phyloP scores from a whole-genome alignment of 2,329 filamentous ascomycete species.

The Colletotrichum australisinense region DNA sequence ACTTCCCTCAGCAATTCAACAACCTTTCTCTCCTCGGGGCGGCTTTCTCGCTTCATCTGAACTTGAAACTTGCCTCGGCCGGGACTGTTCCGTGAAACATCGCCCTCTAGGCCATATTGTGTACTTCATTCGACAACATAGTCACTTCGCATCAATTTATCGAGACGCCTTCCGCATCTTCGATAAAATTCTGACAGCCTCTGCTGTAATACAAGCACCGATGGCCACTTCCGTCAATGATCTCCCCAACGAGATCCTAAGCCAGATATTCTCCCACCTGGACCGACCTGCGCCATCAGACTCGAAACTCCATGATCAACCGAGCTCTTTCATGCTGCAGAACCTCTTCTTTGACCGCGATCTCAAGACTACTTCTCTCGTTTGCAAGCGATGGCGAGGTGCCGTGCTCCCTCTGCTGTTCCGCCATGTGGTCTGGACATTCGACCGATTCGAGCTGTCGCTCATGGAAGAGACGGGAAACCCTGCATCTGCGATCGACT shows the following conservation, averaged over 20 bases:
- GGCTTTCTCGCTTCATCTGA: neutral
- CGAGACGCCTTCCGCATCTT: no score
- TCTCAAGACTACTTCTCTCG: constrained; percentile 68
- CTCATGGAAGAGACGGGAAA: constrained; percentile 40
- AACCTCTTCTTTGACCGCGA: constrained; percentile 43
- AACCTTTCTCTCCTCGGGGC: neutral
- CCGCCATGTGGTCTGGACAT: constrained; percentile 59
- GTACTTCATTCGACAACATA: neutral
- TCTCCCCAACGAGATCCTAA: constrained; percentile 72
- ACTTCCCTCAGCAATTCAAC: neutral
- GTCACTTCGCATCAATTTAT: neutral
- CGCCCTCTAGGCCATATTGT: neutral
- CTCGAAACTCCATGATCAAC: constrained; percentile 60
- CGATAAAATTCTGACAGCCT: neutral
- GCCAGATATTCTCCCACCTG: constrained; percentile 67
- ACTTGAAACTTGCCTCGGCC: constrained; percentile 22
- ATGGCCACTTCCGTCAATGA: constrained; percentile 40
- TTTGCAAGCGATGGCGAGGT: constrained; percentile 64
- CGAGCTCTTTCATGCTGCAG: constrained; percentile 54
- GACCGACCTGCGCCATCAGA: constrained; percentile 61
- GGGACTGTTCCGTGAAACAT: constrained; percentile 23
- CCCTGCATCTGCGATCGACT: constrained; percentile 42
- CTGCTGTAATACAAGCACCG: neutral
- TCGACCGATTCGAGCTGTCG: constrained; percentile 46
- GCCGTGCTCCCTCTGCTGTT: constrained; percentile 68